Base-by-base conservation (phyloP, 2,329 filamentous ascomycete species). In the Pseudocercospora vitis region DNA sequence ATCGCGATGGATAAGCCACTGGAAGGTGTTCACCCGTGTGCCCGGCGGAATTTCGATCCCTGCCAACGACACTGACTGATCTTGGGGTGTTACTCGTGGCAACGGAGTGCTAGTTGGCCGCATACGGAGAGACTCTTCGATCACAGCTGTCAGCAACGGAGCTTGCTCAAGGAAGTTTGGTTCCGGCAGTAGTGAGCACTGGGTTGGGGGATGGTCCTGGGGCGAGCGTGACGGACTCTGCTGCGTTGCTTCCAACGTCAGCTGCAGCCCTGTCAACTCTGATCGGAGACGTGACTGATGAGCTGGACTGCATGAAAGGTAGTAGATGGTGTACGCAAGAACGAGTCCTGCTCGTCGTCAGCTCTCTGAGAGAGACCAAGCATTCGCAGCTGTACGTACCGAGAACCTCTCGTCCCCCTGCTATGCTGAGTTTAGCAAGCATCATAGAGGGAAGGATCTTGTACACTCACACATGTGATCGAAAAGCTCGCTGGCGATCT, bases 401-500 rank as follows among this genome's bases (percentile, higher is more conserved):
- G 6, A 29, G 28, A 29, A 29, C 28, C 28, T 29, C 28, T 12
- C 28, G 28, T 6, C 28, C 12, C 6, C 28, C 28, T 12, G 28
- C 28, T 29, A 29, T 29, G 12, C 6, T 29, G 12, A 7, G 12
- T 6, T 29, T 29, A 29, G 28, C 12, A 29, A 7, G 7, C n/a
- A 19, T 14, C n/a, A 39, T n/a, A 39, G n/a, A n/a, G n/a, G n/a
- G 14, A 39, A 7, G 14, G 33, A 7, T 39, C 33, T 39, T 14
- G 16, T 39, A 6, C 6, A 39, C 33, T 39, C n/a, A 39, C n/a
- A 39, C n/a, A 19, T 39, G 6, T 39, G n/a, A 39, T 39, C 33
- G 33, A 39, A 39, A 39, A 39, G 33, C 33, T 39, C 33, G 33
- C 33, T 39, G n/a, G 33, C 33, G 33, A 39, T 14, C 33, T 39